Evolutionary conservation across 805 yeast genomes (phyloP), one percentile per base, ranked within the genome.

Genomic region (Saccharomycopsis javanensis): DNA sequence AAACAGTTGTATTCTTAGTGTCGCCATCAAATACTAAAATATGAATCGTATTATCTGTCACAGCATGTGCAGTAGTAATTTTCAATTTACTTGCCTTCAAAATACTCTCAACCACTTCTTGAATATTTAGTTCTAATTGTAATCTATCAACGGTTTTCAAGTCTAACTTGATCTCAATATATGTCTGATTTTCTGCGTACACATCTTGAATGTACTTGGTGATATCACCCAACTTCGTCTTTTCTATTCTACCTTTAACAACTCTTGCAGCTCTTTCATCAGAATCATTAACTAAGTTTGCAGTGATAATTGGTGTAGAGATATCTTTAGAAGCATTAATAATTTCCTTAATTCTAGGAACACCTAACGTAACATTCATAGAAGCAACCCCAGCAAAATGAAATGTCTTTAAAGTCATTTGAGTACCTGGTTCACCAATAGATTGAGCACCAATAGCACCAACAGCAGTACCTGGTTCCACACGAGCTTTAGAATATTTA

Each of bases 381-480:
- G 96, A 87, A 35, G 99, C 98, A 58, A 94, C 99, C 79, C 99
- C 99, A 66, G 99, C 99, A 79, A 94, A 94, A 78, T 94, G 99
- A 88, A 92, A 92, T 59, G 95, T 86, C 69, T 86, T 86, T 68
- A 86, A 79, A 4, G 99, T 94, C 99, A 94, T 94, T 74, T 94
- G 99, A 0, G 99, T 94, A 70, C 98, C 99, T 23, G 99, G 99
- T 69, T 92, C 99, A 74, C 99, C 99, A 75, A 94, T 94, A 50
- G 97, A 88, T 69, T 94, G 99, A 0, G 99, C 99, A 64, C 98
- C 99, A 72, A 94, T 91, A 27, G 99, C 98, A 63, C 99, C 99
- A 56, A 94, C 98, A 2, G 99, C 99, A 3, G 99, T 94, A 61
- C 98, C 99, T 1, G 99, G 99, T 70, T 94, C 99, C 16, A 94